Evolutionary conservation across 768 basidiomycete genomes (phyloP), one percentile per base, ranked within the genome.

Genomic region (Mycena alexandri): DNA sequence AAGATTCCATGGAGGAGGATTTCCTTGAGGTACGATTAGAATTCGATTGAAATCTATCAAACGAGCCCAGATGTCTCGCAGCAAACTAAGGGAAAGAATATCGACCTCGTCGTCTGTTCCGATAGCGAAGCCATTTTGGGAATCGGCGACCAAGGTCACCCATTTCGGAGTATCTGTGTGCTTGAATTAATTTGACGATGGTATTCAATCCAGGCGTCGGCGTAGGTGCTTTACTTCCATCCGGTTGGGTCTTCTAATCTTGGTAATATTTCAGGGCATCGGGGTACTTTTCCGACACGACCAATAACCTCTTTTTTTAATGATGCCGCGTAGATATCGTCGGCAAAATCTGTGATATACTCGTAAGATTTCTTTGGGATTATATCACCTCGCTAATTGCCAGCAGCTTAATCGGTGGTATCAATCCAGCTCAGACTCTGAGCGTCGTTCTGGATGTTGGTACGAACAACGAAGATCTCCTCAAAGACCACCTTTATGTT

Each of bases 91-190:
- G 88, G 85, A 9, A 80, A 83, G 29, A 80, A 89, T 29, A 87
- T 96, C 61, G 91, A 95, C 67, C 81, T 96, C 24, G 84, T 96
- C 56, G 93, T 96, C 25, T 90, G 91, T 61, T 92, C 93, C 0
- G 95, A 96, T 75, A 88, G 90, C 5, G 94, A 95, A 72, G 92
- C 93, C 0, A 95, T 96, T 65, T 81, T 96, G 12, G 95, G 95
- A 17, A 86, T 86, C 56, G 85, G 85, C 1, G 85, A 86, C 74
- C 85, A 86, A 69, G 85, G 70, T 67, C 22, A 29, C 55, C 50
- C 36, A 38, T 47, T 17, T 11, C 10, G 3, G 17, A n/a, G 13
- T 7, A 13, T 22, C 3, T 10, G 38, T 25, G 14, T 21, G 1
- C 29, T 48, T 48, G 2, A 52, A 46, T 55, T 41, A 29, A 12